Percentiles rank a stretch among this genome's conserved stretches.
Evolutionary conservation across 768 basidiomycete genomes (phyloP).

Genomic region (Tremella mesenterica): DNA sequence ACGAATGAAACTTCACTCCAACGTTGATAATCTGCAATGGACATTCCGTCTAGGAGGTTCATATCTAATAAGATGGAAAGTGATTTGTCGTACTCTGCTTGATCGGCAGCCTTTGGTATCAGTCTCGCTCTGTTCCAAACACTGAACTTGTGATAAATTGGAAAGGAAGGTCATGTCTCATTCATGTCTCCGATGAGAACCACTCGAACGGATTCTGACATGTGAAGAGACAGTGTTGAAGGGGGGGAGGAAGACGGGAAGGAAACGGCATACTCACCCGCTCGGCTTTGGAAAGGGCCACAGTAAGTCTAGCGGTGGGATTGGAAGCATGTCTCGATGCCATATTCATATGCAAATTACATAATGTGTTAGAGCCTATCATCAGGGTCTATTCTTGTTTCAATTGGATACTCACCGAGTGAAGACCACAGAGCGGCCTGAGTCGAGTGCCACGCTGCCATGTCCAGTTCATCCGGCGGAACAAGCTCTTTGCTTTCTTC

Average conservation of each 20-base stretch:
- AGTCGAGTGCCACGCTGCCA: conserved; percentile 25
- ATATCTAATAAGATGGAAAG: conserved; percentile 19
- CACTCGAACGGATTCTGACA: too few species aligned
- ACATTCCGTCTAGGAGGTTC: conserved; percentile 14
- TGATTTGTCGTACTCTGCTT: conserved; percentile 22
- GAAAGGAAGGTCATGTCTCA: too few species aligned
- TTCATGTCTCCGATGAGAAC: too few species aligned
- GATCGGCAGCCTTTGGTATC: conserved; percentile 9
- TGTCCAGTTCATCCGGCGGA: conserved; percentile 15
- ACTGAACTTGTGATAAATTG: too few species aligned
- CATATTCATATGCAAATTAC: conserved; percentile 32
- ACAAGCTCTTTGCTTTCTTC: conserved; percentile 10
- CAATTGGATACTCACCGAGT: conserved; percentile 34
- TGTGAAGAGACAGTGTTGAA: too few species aligned
- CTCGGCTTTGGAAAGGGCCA: conserved; percentile 23
- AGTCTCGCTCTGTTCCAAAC: background rate
- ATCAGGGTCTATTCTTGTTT: too few species aligned
- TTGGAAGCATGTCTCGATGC: conserved; percentile 12
- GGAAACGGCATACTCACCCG: conserved; percentile 25
- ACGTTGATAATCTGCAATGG: conserved; percentile 22
- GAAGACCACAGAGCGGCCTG: conserved; percentile 37
- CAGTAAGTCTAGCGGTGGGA: conserved; percentile 19
- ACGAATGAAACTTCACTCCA: conserved; percentile 34
- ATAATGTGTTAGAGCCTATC: conserved; percentile 20
- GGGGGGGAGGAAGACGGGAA: too few species aligned